These are phyloP conservation scores for Lathyrus sativus DNA, from an alignment of 306 rosid genomes.

Conservation along the genomic window DNA sequence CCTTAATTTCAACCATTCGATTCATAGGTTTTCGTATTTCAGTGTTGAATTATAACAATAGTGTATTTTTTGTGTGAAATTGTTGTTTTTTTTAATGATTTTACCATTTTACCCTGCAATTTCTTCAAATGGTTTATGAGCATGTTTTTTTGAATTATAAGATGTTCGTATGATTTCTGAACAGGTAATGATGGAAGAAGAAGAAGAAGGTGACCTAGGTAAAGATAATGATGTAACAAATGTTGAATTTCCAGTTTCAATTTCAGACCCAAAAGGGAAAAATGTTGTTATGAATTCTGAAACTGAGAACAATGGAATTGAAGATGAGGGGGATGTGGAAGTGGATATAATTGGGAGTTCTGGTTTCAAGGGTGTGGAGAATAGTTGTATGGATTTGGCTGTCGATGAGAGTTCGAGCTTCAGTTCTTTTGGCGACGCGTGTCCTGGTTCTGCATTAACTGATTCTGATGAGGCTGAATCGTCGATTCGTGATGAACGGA, in stretches of 20 bases:
- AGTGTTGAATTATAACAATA: no score
- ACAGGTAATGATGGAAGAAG: constrained; percentile 36
- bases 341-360: constrained; percentile 58
- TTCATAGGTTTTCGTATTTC: no score
- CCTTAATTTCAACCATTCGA: no score
- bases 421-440: constrained; percentile 78
- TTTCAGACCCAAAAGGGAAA: constrained; percentile 34
- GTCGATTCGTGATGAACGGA: constrained; percentile 42
- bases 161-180: no score
- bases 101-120: background rate
- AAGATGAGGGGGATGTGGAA: constrained; percentile 52
- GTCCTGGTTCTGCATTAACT: constrained; percentile 45
- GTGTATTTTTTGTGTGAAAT: background rate
- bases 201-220: constrained; percentile 38
- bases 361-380: constrained; percentile 44
- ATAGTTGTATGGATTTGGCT: constrained; percentile 43
- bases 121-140: constrained; percentile 24
- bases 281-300: constrained; percentile 42
- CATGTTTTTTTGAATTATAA: no score
- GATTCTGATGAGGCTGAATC: constrained; percentile 68
- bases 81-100: background rate
- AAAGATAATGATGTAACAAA: constrained; percentile 42
- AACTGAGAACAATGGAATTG: constrained; percentile 29
- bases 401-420: constrained; percentile 51
- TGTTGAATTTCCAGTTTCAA: constrained; percentile 16